A percentile compares a stretch with the other conserved stretches of the same genome.
Evolutionary conservation across 139 green algal genomes (phyloP).

Genomic region (Bryopsis sp.): DNA sequence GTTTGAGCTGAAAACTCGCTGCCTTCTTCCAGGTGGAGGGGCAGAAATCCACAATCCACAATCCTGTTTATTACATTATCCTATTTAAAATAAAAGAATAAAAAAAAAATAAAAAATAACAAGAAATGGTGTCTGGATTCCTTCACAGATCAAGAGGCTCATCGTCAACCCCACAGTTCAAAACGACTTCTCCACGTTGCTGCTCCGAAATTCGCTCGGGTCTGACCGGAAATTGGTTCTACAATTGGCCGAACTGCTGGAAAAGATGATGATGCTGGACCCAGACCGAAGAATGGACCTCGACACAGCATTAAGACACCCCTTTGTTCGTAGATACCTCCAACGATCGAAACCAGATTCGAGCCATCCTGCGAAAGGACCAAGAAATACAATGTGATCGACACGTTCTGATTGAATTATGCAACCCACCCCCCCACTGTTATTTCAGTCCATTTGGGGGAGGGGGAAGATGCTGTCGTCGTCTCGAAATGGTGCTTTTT

Average conservation of each 20-base stretch:
- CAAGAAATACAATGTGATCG: too few relatives aligned
- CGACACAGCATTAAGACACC: conserved; percentile 76
- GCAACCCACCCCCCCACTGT: too few relatives aligned
- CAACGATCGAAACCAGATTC: too few relatives aligned
- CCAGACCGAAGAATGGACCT: conserved; percentile 86
- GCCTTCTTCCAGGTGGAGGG: neutral
- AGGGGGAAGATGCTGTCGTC: too few relatives aligned
- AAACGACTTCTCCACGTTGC: conserved; percentile 50
- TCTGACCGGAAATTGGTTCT: conserved; percentile 25
- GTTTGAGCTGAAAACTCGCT: neutral
- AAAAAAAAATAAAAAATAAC: too few relatives aligned
- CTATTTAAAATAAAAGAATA: too few relatives aligned
- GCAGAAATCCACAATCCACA: too few relatives aligned
- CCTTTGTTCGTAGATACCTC: conserved; percentile 72
- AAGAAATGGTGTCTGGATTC: too few relatives aligned
- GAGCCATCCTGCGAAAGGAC: too few relatives aligned
- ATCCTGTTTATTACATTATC: neutral
- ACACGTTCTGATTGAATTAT: too few relatives aligned
- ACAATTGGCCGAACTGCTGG: conserved; percentile 83
- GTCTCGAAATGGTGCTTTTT: too few relatives aligned
- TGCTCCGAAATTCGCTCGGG: conserved; percentile 8
- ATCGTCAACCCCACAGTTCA: conserved; percentile 68
- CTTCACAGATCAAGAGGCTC: conserved; percentile 64
- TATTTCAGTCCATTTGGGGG: too few relatives aligned
- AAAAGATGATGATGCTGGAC: conserved; percentile 88